phyloP scores from a whole-genome alignment of 148 eudicot genomes.

The Chenopodium berlandieri region DNA sequence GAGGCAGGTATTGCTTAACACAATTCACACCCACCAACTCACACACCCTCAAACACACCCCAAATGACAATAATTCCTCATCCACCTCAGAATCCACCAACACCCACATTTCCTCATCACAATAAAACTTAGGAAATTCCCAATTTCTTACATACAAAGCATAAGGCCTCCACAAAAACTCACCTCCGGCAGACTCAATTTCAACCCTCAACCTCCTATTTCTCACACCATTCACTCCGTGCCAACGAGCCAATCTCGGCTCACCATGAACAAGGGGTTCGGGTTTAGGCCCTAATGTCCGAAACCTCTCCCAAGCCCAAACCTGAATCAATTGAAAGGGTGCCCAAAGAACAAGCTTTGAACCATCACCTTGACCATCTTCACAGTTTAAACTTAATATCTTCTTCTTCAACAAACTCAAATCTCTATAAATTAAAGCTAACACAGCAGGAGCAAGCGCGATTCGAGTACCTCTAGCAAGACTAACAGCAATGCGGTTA shows the following conservation, averaged over 20 bases:
- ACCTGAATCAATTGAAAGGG: constrained; percentile 40
- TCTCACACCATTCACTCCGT: background rate
- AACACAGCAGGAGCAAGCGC: constrained; percentile 24
- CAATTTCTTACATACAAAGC: background rate
- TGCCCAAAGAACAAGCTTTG: constrained; percentile 15
- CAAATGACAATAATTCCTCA: constrained; percentile 20
- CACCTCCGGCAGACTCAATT: constrained; percentile 11
- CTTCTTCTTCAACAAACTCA: constrained; percentile 19
- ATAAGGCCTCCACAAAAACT: constrained; percentile 45
- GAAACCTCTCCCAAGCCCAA: constrained; percentile 53
- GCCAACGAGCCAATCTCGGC: constrained; percentile 30
- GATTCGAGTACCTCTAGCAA: constrained; percentile 24
- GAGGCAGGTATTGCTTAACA: constrained; percentile 48
- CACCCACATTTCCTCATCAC: constrained; percentile 22
- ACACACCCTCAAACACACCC: constrained; percentile 31
- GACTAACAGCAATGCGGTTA: constrained; percentile 25
- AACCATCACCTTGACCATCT: background rate
- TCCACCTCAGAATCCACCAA: constrained; percentile 8
- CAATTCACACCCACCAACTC: constrained; percentile 43
- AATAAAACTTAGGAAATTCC: constrained; percentile 28
- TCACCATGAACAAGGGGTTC: background rate
- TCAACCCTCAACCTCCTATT: background rate
- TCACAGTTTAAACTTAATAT: background rate
- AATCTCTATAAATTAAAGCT: constrained; percentile 10
- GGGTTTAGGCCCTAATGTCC: constrained; percentile 17